Evolutionary conservation across 768 basidiomycete genomes (phyloP).

Genomic region (Strobilomyces confusus): DNA sequence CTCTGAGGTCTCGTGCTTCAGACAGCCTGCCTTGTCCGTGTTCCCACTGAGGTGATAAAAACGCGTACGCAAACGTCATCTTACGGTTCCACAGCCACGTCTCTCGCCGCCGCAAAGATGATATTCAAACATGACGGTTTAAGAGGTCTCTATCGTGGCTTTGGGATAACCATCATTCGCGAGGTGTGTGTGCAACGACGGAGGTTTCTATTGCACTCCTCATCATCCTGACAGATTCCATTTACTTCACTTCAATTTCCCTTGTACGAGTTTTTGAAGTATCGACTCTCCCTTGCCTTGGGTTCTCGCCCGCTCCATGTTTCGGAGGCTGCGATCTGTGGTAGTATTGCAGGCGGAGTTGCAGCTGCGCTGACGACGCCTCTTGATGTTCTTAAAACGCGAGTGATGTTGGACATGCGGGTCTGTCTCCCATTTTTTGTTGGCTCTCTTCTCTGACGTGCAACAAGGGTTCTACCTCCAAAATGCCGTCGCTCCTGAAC

Average conservation of each 20-base stretch:
- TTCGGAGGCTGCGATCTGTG: conserved; percentile 82
- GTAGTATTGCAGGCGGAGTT: conserved; percentile 84
- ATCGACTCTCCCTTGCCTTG: conserved; percentile 51
- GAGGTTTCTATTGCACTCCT: not conserved
- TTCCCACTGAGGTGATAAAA: conserved; percentile 96
- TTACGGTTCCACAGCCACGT: conserved; percentile 62
- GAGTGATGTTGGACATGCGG: conserved; percentile 90
- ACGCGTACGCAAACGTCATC: conserved; percentile 85
- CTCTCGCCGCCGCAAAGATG: conserved; percentile 53
- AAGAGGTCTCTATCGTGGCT: conserved; percentile 84
- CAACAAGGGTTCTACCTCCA: conserved; percentile 46
- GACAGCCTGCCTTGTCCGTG: conserved; percentile 89
- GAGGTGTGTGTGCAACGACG: conserved; percentile 40
- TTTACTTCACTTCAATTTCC: conserved; percentile 97
- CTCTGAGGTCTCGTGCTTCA: conserved; percentile 28
- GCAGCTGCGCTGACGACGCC: conserved; percentile 92
- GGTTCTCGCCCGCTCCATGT: conserved; percentile 56
- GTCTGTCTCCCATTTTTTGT: conserved; percentile 39
- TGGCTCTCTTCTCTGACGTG: not conserved
- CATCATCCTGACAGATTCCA: conserved; percentile 62
- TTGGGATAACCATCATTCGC: conserved; percentile 70
- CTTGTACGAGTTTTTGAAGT: conserved; percentile 85
- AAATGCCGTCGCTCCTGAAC: conserved; percentile 49
- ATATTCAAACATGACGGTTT: conserved; percentile 61
- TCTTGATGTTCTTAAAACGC: conserved; percentile 93